Evolutionary conservation across 2,329 filamentous ascomycete genomes (phyloP).

Genomic region (Colletotrichum lentis): DNA sequence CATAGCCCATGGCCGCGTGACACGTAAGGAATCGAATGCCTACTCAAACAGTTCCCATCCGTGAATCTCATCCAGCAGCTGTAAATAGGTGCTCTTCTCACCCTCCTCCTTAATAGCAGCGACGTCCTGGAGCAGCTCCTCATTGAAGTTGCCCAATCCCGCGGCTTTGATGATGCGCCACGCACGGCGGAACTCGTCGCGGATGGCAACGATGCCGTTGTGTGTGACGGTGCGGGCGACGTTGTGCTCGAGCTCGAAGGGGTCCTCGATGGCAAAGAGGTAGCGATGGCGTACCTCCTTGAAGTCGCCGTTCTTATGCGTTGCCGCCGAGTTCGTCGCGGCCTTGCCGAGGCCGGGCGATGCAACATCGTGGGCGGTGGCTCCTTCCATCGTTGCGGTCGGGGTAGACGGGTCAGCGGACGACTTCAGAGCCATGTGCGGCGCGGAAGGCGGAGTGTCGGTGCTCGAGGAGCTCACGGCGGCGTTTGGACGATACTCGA

Average conservation of each 20-base stretch:
- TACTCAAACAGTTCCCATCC: conserved; percentile 42
- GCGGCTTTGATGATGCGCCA: conserved; percentile 72
- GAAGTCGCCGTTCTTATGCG: conserved; percentile 51
- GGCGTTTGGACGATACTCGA: conserved; percentile 36
- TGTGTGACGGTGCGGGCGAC: conserved; percentile 87
- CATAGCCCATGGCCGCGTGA: too few relatives aligned
- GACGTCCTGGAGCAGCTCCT: conserved; percentile 64
- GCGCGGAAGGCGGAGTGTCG: conserved; percentile 9
- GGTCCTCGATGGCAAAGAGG: conserved; percentile 89
- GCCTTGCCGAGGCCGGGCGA: conserved; percentile 32
- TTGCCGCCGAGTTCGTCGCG: conserved; percentile 10
- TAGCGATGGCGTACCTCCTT: conserved; percentile 82
- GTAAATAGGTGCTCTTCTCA: conserved; percentile 48
- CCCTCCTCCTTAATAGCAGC: conserved; percentile 47
- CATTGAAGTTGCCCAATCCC: conserved; percentile 52
- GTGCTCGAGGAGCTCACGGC: conserved; percentile 15
- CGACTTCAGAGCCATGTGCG: conserved; percentile 9
- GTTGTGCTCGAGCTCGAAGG: conserved; percentile 88
- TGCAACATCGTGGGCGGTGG: background rate
- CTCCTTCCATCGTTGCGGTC: background rate
- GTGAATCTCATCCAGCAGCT: conserved; percentile 54
- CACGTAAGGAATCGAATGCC: background rate
- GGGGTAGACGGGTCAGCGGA: conserved; percentile 13
- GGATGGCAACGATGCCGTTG: conserved; percentile 80
- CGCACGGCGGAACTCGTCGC: conserved; percentile 84